Evolutionary conservation across 768 basidiomycete genomes (phyloP), one percentile per base, ranked within the genome.

Genomic region (Sporobolomyces pararoseus): DNA sequence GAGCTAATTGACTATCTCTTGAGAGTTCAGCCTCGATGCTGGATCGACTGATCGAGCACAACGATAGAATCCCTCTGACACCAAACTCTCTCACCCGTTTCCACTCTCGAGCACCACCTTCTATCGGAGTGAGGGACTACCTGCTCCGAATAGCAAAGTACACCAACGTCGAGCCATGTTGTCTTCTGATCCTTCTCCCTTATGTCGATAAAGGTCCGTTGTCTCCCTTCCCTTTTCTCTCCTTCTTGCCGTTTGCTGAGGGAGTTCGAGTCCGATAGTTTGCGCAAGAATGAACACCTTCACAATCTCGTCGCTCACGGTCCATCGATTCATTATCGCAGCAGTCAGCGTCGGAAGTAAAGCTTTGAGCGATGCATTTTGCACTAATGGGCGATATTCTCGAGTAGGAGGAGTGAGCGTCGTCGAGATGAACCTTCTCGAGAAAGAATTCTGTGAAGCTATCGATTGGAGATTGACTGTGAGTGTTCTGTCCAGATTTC

Each of bases 401-500:
- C 89, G 88, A 80, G 94, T 99, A 37, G 96, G 96, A 76, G 96
- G 96, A 65, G 91, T 97, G 78, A 87, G 89, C 72, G 84, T 92
- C 57, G 83, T 84, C 68, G 95, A 99, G 81, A 86, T 98, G 80
- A 95, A 97, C 82, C 83, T 90, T 76, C 86, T 99, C 71, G 96
- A 99, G 82, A 84, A 90, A 79, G 95, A 97, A 80, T 93, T 99
- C 79, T 85, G 97, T 59, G 83, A 83, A 65, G 87, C 87, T 78
- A 92, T 96, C 66, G 91, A 96, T 77, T 99, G 96, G 95, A 85
- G 88, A 76, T 83, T 99, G 78, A 91, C 87, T 83, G 95, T 96
- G 75, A 76, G 83, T 81, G 58, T 42, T 58, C 27, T 17, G 31
- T 49, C 42, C 37, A 25, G 17, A 17, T 32, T 37, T 29, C 27